Percentiles rank a stretch among this genome's conserved stretches.
Conservation (phyloP, 169 alveolate genomes). For the Neospora caninum region DNA sequence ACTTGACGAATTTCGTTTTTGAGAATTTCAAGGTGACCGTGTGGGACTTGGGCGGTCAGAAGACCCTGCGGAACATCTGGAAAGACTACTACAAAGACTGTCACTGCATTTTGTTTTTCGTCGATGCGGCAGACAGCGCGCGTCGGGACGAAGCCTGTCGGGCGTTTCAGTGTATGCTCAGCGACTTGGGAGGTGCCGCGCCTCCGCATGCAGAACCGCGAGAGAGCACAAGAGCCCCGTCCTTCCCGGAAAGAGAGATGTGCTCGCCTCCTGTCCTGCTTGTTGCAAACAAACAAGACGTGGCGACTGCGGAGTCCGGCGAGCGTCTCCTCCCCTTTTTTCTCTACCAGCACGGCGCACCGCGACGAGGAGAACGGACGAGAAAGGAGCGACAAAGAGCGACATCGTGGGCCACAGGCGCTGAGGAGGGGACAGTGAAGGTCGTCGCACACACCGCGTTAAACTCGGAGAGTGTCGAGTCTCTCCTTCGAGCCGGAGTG, state of each 20-base stretch:
- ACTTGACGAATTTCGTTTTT: not conserved
- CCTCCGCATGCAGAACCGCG: not conserved
- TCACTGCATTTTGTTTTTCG: slow-evolving; percentile 9
- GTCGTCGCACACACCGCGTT: no score
- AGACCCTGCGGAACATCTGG: not conserved
- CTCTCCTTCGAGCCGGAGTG: no score
- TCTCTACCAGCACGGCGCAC: no score
- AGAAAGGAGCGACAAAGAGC: no score
- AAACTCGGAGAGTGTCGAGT: no score
- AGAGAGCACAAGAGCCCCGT: no score
- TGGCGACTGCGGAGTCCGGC: not conserved
- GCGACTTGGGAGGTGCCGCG: not conserved
- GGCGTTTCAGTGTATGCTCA: not conserved
- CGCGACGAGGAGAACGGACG: no score
- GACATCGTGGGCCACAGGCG: no score
- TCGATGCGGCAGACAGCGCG: not conserved
- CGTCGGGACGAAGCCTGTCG: not conserved
- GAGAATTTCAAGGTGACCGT: not conserved
- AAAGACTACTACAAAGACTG: not conserved
- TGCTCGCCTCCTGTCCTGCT: not conserved
- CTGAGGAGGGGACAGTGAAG: no score
- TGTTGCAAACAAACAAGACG: not conserved
- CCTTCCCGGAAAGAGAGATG: no score
- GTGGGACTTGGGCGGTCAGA: slow-evolving; percentile 1
- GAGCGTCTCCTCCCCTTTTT: not conserved